phyloP scores from a whole-genome alignment of 2,329 filamentous ascomycete species.

The Colletotrichum sansevieriae region DNA sequence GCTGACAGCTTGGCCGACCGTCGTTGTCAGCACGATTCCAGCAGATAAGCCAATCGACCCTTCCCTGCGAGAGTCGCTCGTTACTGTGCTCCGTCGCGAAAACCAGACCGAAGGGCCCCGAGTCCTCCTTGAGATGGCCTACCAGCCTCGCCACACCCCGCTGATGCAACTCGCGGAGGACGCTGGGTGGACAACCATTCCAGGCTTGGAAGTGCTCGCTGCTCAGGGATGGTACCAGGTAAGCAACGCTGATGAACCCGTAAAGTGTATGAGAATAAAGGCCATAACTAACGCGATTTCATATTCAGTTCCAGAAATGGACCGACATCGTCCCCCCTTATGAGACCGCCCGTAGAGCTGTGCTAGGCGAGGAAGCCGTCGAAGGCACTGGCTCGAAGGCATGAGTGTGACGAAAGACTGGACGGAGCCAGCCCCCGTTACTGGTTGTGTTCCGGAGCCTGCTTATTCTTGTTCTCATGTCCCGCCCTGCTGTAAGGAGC shows the following conservation, averaged over 20 bases:
- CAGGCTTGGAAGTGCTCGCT: constrained; percentile 89
- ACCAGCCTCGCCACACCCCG: constrained; percentile 86
- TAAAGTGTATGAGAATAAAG: not conserved
- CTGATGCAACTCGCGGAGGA: constrained; percentile 87
- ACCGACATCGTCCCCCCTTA: constrained; percentile 84
- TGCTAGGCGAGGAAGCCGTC: constrained; percentile 46
- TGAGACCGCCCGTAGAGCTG: constrained; percentile 73
- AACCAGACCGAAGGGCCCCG: constrained; percentile 58
- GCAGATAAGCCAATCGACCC: constrained; percentile 86
- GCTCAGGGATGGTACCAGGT: constrained; percentile 93
- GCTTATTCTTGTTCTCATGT: not conserved
- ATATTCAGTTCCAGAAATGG: constrained; percentile 80
- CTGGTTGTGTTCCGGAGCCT: not conserved
- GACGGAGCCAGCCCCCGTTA: not conserved
- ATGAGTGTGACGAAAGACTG: not conserved
- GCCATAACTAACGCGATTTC: constrained; percentile 44
- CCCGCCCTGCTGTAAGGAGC: not conserved
- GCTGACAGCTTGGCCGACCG: constrained; percentile 64
- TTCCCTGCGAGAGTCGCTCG: constrained; percentile 74
- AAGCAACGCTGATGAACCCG: constrained; percentile 49
- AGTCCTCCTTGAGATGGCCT: constrained; percentile 94
- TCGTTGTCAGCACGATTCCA: constrained; percentile 91
- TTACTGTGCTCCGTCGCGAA: constrained; percentile 61
- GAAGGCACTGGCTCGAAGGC: not conserved
- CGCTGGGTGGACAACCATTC: constrained; percentile 84